phyloP scores from a whole-genome alignment of 805 yeast genomes.

The Metschnikowia amazonensis region DNA sequence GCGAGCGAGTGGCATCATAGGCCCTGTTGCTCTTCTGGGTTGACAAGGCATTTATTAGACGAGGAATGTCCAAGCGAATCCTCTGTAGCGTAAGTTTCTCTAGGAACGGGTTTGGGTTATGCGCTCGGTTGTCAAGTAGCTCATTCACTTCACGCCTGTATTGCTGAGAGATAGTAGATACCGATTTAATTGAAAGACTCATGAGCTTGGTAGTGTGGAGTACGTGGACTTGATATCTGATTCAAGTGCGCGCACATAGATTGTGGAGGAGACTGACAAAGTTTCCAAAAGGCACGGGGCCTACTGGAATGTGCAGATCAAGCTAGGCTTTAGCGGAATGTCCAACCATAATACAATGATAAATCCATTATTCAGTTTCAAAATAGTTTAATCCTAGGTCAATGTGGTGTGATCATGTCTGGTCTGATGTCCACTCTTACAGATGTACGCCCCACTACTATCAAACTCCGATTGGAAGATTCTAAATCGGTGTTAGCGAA shows the following conservation, averaged over 20 bases:
- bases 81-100: conserved; percentile 12
- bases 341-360: too few species aligned
- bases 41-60: conserved; percentile 13
- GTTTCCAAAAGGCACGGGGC: neutral
- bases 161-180: conserved; percentile 5
- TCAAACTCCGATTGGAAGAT: conserved; percentile 21
- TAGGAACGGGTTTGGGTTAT: conserved; percentile 10
- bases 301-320: too few species aligned
- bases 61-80: conserved; percentile 17
- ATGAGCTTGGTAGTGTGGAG: neutral
- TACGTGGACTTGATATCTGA: neutral
- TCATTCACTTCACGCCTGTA: conserved; percentile 11
- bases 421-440: neutral
- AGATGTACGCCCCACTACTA: conserved; percentile 23
- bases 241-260: neutral
- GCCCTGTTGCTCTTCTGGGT: conserved; percentile 9
- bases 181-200: conserved; percentile 1
- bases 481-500: conserved; percentile 23
- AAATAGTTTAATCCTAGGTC: too few species aligned
- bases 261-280: too few species aligned
- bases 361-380: too few species aligned
- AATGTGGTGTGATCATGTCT: too few species aligned
- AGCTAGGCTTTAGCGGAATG: too few species aligned
- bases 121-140: neutral
- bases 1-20: conserved; percentile 4